Percentiles rank a stretch among this genome's conserved stretches.
phyloP scores from a whole-genome alignment of 78 protist genomes.

The Protostelium mycophagum region DNA sequence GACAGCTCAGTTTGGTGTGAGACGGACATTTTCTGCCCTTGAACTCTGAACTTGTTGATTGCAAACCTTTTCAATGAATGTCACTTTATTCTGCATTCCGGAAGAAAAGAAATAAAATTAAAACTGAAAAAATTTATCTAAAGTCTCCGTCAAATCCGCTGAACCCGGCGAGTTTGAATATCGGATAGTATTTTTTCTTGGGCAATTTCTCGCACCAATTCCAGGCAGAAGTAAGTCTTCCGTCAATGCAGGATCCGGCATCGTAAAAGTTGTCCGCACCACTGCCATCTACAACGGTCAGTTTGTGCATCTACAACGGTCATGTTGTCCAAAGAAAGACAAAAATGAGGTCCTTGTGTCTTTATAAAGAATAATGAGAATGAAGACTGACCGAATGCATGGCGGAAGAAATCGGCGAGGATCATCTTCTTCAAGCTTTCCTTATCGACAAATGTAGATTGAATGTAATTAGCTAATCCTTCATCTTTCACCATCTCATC shows the following conservation, averaged over 20 bases:
- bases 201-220: slow-evolving; percentile 86
- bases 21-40: too few species aligned
- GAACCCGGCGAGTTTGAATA: slow-evolving; percentile 81
- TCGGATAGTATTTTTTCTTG: slow-evolving; percentile 69
- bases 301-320: slow-evolving; percentile 1
- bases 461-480: slow-evolving; percentile 13
- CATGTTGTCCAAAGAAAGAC: neutral
- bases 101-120: too few species aligned
- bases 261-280: slow-evolving; percentile 91
- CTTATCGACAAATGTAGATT: slow-evolving; percentile 34
- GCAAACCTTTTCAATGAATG: too few species aligned
- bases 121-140: too few species aligned
- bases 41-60: too few species aligned
- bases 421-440: slow-evolving; percentile 29
- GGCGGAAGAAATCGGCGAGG: slow-evolving; percentile 88
- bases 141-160: slow-evolving; percentile 86
- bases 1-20: too few species aligned
- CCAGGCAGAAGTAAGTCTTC: slow-evolving; percentile 93
- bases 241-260: slow-evolving; percentile 96
- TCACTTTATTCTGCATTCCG: too few species aligned
- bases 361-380: neutral
- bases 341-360: neutral
- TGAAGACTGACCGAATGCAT: slow-evolving; percentile 79
- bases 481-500: slow-evolving; percentile 27
- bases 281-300: slow-evolving; percentile 29